Conservation (phyloP, 352 stramenopile genomes). For the Pythium vanterpoolii region DNA sequence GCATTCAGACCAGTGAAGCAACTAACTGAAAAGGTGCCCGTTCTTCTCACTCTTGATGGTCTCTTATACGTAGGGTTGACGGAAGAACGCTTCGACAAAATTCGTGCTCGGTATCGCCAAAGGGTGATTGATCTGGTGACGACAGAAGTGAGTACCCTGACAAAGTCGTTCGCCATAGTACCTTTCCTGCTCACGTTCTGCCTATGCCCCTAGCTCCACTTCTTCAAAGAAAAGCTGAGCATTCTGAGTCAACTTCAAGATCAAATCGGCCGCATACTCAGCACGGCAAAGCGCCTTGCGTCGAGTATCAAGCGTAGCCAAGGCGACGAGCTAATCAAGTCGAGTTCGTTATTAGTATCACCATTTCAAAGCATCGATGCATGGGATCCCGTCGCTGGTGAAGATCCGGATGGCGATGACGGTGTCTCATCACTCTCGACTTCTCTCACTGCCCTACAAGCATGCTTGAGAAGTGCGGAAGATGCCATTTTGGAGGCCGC, state of each 20-base stretch:
- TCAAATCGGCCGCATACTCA: constrained; percentile 32
- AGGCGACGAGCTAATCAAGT: not conserved
- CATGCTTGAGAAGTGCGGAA: constrained; percentile 23
- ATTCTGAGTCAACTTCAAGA: constrained; percentile 60
- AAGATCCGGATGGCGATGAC: constrained; percentile 25
- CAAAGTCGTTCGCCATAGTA: not conserved
- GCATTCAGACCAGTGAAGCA: not conserved
- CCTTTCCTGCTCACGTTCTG: not conserved
- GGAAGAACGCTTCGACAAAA: constrained; percentile 61
- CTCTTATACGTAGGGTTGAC: constrained; percentile 46
- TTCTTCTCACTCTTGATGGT: not conserved
- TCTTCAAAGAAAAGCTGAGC: constrained; percentile 57
- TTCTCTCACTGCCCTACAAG: constrained; percentile 18
- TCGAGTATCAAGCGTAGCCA: constrained; percentile 3
- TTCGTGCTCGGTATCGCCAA: constrained; percentile 47
- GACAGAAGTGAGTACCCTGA: constrained; percentile 32
- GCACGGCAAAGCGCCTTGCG: constrained; percentile 36
- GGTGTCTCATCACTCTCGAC: constrained; percentile 13
- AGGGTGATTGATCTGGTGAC: constrained; percentile 50
- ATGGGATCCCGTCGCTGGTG: not conserved
- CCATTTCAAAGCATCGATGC: not conserved
- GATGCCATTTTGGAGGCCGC: constrained; percentile 22
- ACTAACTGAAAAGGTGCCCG: not conserved
- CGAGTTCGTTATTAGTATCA: not conserved
- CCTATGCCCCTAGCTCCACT: constrained; percentile 22